Evolutionary conservation across 2,329 filamentous ascomycete genomes (phyloP), one percentile per base, ranked within the genome.

Genomic region (Coniosporium tulheliwenetii): DNA sequence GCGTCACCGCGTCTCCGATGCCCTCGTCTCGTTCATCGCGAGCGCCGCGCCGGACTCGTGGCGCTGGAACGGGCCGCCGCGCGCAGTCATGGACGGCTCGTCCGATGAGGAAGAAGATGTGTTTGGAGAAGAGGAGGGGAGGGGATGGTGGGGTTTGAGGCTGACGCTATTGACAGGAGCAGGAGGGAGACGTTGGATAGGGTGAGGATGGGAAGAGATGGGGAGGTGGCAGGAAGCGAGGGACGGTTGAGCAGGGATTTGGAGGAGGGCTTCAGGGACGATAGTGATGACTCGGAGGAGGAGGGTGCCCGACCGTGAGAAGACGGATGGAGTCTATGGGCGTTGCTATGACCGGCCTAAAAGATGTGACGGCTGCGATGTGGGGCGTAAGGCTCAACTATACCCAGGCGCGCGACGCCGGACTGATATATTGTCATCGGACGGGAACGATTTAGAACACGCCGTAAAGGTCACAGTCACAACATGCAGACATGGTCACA

Each of bases 171-270:
- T 35, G 60, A 62, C 41, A 53, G 59, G 43, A 45, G 60, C 14
- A 46, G 59, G 38, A 59, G 60, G 34, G 4, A 7, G 19, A 26
- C 19, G 19, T 42, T 40, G 39, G 45, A 26, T 41, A 44, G 42
- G 33, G 49, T 30, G 49, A 49, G n/a, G 58, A 57, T 30, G 59
- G 46, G 38, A 58, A 58, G 50, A 54, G 41, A 51, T 54, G 37
- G 59, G 61, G 37, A 49, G 40, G 47, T 57, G 33, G 53, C 52
- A 30, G 71, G 75, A 45, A 69, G 67, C 38, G 63, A 69, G 36
- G 66, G 74, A 49, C 69, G 85, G 46, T 52, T 93, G 45, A 89
- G 84, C 57, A 69, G 85, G 61, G 85, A 93, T 50, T 59, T 89
- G 39, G 83, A 89, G 56, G 72, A 80, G 51, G 80, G 79, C 0